Base-by-base conservation (phyloP, 2,329 filamentous ascomycete species). In the Talaromyces sp. region DNA sequence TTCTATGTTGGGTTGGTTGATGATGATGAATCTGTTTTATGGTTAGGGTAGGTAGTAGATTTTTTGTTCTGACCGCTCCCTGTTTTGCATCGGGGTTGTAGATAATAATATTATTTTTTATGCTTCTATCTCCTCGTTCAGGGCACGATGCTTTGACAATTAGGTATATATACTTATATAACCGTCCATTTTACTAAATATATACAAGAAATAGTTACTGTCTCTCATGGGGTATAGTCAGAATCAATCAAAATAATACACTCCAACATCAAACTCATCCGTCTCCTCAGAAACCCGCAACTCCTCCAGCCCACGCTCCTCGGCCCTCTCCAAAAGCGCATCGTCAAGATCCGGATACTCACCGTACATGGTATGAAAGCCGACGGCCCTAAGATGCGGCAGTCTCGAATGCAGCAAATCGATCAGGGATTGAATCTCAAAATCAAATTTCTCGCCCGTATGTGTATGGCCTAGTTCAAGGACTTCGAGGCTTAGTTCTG, bases 311-410 rank as follows among this genome's bases (percentile, higher is more conserved):
- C 53, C 57, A 13, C 28, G 31, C 17, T 48, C 46, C 41, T 56
- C 51, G 6, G 61, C 63, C 28, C 67, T 65, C 22, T 60, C 57
- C 37, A 60, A 53, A 37, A 73, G 58, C 41, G 66, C 53, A 15
- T 66, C 58, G 52, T 71, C 68, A n/a, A 73, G 46, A 52, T 65
- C 65, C 33, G 65, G 65, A 39, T 69, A 67, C 19, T 67, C 66
- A 35, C 59, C 62, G 43, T 65, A 69, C 2, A 65, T 60, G 25
- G 69, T 66, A 31, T 67, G 62, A 52, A 72, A 65, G 1, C 66
- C 69, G 1, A 72, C 51, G 10, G 64, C 55, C 5, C 65, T 64
- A 19, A 72, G 59, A 54, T 69, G 67, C 8, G 59, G 53, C 31
- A 72, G 46, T 0, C 63, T 66, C 1, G 55, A 54, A 9, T 65